A percentile compares a stretch with the other conserved stretches of the same genome.
phyloP scores from a whole-genome alignment of 2,329 filamentous ascomycete genomes.

The Talaromyces sp. region DNA sequence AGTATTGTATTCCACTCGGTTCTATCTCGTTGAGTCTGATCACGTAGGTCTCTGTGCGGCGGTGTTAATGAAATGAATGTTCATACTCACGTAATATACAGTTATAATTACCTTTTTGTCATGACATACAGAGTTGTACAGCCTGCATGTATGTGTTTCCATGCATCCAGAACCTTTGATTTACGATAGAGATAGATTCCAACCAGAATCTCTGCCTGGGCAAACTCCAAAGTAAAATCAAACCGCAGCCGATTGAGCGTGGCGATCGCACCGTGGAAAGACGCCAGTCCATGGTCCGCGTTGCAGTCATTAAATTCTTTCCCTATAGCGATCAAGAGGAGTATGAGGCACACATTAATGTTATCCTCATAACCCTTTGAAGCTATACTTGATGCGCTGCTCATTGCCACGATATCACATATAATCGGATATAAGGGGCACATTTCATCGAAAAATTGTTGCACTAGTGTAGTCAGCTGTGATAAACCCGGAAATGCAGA shows the following conservation, averaged over 20 bases:
- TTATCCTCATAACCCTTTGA: background rate
- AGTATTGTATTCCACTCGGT: conserved; percentile 2
- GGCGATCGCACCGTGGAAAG: background rate
- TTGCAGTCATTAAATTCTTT: background rate
- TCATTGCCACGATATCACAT: conserved; percentile 2
- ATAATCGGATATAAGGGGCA: conserved; percentile 1
- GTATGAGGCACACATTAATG: conserved; percentile 1
- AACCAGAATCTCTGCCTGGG: background rate
- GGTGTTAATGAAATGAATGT: background rate
- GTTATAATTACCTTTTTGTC: background rate
- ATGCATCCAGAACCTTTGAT: background rate
- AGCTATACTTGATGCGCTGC: background rate
- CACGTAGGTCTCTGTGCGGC: background rate
- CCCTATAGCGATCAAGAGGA: background rate
- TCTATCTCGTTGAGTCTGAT: background rate
- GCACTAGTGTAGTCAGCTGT: background rate
- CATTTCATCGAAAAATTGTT: background rate
- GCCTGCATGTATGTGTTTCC: background rate
- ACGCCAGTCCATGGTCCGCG: background rate
- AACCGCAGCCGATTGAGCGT: background rate
- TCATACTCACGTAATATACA: background rate
- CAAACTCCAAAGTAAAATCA: conserved; percentile 3
- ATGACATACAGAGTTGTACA: conserved; percentile 1
- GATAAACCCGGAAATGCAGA: background rate
- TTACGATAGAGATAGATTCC: background rate